phyloP scores from a whole-genome alignment of 2,329 filamentous ascomycete genomes.

The Neopestalotiopsis sp. region DNA sequence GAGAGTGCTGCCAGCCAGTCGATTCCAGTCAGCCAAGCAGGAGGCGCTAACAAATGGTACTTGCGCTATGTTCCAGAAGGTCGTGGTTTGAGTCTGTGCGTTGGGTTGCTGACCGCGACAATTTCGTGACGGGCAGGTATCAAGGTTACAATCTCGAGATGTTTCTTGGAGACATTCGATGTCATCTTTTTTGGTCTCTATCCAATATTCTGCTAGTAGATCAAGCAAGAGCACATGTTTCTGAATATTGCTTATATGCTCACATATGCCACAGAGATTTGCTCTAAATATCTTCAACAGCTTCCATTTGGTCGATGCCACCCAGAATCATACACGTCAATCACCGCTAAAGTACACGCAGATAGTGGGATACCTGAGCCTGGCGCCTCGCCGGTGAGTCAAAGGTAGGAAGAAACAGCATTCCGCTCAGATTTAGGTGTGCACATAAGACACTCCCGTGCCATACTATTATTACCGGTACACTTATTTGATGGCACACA shows the following conservation, averaged over 20 bases:
- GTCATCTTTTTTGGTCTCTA: no score
- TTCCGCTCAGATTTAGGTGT: neutral
- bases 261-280: no score
- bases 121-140: neutral
- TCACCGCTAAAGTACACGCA: neutral
- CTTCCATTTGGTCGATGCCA: no score
- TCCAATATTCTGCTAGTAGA: no score
- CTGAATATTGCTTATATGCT: no score
- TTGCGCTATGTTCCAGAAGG: neutral
- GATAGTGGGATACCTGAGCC: neutral
- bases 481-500: neutral
- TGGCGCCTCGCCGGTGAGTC: slow-evolving; percentile 19
- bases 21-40: slow-evolving; percentile 11
- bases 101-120: neutral
- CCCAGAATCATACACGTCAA: neutral
- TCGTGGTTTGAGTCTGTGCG: neutral
- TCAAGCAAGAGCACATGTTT: no score
- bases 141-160: neutral
- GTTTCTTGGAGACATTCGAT: no score
- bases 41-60: neutral
- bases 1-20: neutral
- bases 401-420: neutral
- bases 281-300: no score
- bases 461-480: neutral
- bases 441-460: slow-evolving; percentile 2